Evolutionary conservation across 805 yeast genomes (phyloP), one percentile per base, ranked within the genome.

Genomic region (Yarrowia keelungensis): DNA sequence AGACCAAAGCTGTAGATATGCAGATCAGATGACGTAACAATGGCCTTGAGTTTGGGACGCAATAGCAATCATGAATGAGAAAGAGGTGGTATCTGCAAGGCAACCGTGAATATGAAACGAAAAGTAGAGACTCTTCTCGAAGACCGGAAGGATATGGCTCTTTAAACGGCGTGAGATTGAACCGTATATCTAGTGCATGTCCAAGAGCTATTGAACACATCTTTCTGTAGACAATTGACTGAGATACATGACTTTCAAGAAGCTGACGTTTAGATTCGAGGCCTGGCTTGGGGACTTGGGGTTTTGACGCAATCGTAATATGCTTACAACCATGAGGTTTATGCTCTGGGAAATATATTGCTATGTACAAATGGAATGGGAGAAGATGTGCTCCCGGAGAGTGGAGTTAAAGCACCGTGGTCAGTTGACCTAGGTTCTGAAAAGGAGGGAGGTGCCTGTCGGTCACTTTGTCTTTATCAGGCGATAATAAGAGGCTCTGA

Each of bases 21-120:
- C 65, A 59, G 65, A 59, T 59, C 65, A 43, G 65, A 59, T 59
- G 65, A 59, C 65, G 65, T 59, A 59, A 56, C 62, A 56, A 56
- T 56, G 65, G 51, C 3, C 47, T 42, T 32, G 65, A 59, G 65
- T 59, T 43, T 59, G 65, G 42, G 51, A 59, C 65, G 65, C 65
- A 59, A 59, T 59, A 59, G 65, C 65, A 59, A 59, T 16, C 50
- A 14, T 59, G 51, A 22, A 58, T 58, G 62, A 41, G 62, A 53
- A 53, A 36, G 45, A 8, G 39, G n/a, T 22, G 10, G 22, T 19
- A 26, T 26, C 32, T 26, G 59, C 59, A 38, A 38, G 45, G 59
- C 45, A 53, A 53, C 45, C 36, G 45, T 8, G 16, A 14, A 12
- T 53, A 39, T 14, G 45, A 53, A 53, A 53, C 59, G 59, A 53